These are phyloP conservation scores for Saitozyma sp. DNA, from an alignment of 768 basidiomycete genomes.

Conservation along the genomic window DNA sequence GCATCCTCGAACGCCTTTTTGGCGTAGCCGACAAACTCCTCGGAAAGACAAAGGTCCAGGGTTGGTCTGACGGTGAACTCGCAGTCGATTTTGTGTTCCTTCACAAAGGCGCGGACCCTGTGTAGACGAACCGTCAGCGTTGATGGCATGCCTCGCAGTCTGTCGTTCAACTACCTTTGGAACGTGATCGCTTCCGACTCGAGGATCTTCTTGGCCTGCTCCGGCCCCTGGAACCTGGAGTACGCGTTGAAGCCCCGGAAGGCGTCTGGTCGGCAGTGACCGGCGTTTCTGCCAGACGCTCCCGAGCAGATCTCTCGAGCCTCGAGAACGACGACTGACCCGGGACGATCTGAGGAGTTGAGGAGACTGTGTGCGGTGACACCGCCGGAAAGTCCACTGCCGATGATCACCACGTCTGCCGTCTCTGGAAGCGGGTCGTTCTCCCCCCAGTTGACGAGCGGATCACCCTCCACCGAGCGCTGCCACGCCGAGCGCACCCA, in stretches of 20 bases:
- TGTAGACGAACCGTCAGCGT: slow-evolving; percentile 55
- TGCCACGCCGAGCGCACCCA: too few relatives aligned
- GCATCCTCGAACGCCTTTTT: slow-evolving; percentile 20
- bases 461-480: too few relatives aligned
- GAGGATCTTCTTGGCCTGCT: slow-evolving; percentile 39
- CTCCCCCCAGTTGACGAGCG: slow-evolving; percentile 27
- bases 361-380: slow-evolving; percentile 25
- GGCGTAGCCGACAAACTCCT: slow-evolving; percentile 36
- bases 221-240: slow-evolving; percentile 55
- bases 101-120: slow-evolving; percentile 62
- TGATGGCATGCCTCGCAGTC: too few relatives aligned
- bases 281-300: slow-evolving; percentile 65
- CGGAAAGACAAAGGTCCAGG: slow-evolving; percentile 34
- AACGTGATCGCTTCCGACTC: slow-evolving; percentile 51
- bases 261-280: slow-evolving; percentile 37
- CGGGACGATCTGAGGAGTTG: slow-evolving; percentile 20
- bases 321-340: slow-evolving; percentile 67
- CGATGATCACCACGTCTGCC: slow-evolving; percentile 38
- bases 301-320: slow-evolving; percentile 62
- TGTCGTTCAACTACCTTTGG: too few relatives aligned
- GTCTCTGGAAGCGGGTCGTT: slow-evolving; percentile 20
- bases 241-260: slow-evolving; percentile 18
- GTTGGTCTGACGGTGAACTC: slow-evolving; percentile 44
- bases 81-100: slow-evolving; percentile 39
- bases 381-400: slow-evolving; percentile 32